Base-by-base conservation (phyloP, 2,329 filamentous ascomycete species). In the Cercospora berteroae region DNA sequence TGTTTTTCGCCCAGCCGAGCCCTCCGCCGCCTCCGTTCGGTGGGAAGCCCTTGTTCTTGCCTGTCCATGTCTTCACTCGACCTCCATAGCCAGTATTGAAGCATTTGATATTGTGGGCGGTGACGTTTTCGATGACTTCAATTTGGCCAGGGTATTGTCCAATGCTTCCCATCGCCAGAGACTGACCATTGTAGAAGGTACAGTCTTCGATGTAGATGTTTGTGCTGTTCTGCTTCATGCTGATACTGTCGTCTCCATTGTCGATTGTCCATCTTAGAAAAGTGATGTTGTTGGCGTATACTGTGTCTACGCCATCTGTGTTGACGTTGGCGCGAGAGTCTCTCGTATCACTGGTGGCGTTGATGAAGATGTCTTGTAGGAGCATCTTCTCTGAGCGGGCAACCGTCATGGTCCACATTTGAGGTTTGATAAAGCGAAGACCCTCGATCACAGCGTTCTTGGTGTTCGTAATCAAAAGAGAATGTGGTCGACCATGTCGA, bases 1-100 rank as follows among this genome's bases (percentile, higher is more conserved):
- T 75, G 50, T 81, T 79, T 18, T 76, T 72, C 1, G 77, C 78
- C 61, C 75, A 80, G 6, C 86, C 86, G 0, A 83, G 72, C 2
- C 86, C 86, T 18, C 84, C 86, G 12, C 86, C 86, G 1, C 85
- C 86, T 16, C 86, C 86, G 69, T 89, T 88, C 1, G 85, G 86
- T 1, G 84, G 84, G 60, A 82, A 84, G n/a, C 84, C 70, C 18
- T 71, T 69, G 10, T 69, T 79, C 9, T 82, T 75, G 18, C 83
- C 84, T 0, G 84, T 85, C 86, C 86, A 88, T 0, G 85, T 88
- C 78, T 88, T 88, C 67, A 88, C 67, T 57, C 69, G 63, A 9
- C 60, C 71, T 20, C 64, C 71, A 44, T 68, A 67, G n/a, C 52
- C 61, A 10, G 66, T 69, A 44, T 71, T 67, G 60, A 63, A 36